Base-by-base conservation (phyloP, 1,139 yeast species). In the Taiozyma onychis region DNA sequence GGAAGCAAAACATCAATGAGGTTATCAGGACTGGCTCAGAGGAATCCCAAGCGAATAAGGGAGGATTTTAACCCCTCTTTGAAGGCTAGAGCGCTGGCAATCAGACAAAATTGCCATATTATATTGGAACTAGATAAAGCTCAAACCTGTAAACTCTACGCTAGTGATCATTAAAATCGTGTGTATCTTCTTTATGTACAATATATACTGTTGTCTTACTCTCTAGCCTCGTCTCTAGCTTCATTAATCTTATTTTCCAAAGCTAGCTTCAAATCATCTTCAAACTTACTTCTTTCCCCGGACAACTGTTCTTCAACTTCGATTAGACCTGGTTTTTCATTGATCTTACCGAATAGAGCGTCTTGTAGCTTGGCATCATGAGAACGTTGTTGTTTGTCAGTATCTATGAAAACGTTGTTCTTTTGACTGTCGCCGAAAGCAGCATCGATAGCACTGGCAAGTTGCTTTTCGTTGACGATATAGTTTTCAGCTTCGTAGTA, bases 401-500 rank as follows among this genome's bases (percentile, higher is more conserved):
- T 46, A 14, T 44, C 42, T 28, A 14, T 22, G 35, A 39, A 49
- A 7, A 35, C 32, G 18, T 35, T 44, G 21, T 22, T 24, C 18
- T 26, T 34, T 3, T 30, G 22, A n/a, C 44, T 43, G 11, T 34
- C 32, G 4, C 39, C 41, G 48, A 70, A 70, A 0, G 64, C 71
- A 21, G 61, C 60, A 27, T 69, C 72, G 9, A 71, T 57, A 21
- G 64, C 66, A 22, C 57, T 55, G 44, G 55, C 44, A 11, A 71
- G 58, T 41, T 69, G 69, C 16, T 61, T 57, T 53, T 70, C 74
- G 14, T 64, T 64, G 6, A 66, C 66, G 47, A 72, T 67, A 49
- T 65, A 88, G 50, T 76, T 74, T 39, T 79, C 75, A 1, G 95
- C 74, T 14, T 83, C 78, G 63, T 89, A 91, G 66, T 87, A 89